Conservation (phyloP, 2,329 filamentous ascomycete genomes). For the Aspergillus quadrilineatus region DNA sequence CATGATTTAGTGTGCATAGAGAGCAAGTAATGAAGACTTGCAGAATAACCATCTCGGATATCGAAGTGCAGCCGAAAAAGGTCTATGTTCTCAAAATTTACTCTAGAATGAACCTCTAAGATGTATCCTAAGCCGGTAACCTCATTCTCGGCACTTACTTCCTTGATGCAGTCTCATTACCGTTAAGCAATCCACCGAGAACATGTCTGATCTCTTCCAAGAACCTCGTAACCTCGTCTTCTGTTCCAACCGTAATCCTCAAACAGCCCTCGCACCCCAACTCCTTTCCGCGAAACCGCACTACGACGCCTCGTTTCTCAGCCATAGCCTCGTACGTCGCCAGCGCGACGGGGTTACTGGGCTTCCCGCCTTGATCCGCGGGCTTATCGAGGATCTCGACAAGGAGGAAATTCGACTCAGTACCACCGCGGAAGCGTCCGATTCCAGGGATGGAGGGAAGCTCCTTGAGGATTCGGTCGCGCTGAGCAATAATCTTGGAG, state of each 20-base stretch:
- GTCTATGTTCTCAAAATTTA: not conserved
- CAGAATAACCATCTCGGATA: not conserved
- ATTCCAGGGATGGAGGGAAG: slow-evolving; percentile 75
- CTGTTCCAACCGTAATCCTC: slow-evolving; percentile 88
- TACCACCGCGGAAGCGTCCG: slow-evolving; percentile 76
- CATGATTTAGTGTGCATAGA: too few species aligned
- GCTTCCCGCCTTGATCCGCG: slow-evolving; percentile 57
- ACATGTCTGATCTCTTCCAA: slow-evolving; percentile 63
- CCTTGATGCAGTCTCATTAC: slow-evolving; percentile 30
- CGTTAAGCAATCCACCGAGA: slow-evolving; percentile 50
- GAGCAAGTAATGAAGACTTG: not conserved
- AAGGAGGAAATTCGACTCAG: slow-evolving; percentile 82
- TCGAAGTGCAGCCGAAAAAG: not conserved
- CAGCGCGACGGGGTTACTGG: slow-evolving; percentile 75
- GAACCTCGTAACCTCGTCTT: slow-evolving; percentile 78
- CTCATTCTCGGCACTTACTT: not conserved
- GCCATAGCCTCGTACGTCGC: slow-evolving; percentile 82
- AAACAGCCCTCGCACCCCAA: slow-evolving; percentile 84
- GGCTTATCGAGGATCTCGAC: slow-evolving; percentile 77
- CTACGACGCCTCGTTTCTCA: slow-evolving; percentile 83
- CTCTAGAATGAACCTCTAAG: not conserved
- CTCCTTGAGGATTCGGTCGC: slow-evolving; percentile 71
- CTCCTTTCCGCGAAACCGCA: slow-evolving; percentile 91
- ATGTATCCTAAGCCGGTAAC: not conserved
- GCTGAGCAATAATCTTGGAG: slow-evolving; percentile 69